Base-by-base conservation (phyloP, 805 yeast genomes). In the Monosporozyma aerobia region DNA sequence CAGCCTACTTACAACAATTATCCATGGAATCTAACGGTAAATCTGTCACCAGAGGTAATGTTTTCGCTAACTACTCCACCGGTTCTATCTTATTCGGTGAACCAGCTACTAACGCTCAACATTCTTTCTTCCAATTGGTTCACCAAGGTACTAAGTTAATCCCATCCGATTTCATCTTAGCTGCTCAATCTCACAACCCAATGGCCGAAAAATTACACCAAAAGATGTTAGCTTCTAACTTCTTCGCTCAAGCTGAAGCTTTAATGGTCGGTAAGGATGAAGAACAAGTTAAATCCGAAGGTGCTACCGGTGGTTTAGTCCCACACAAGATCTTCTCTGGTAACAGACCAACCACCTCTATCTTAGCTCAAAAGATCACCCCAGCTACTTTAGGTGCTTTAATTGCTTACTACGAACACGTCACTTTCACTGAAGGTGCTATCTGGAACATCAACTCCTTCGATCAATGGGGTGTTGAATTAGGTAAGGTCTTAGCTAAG, bases 381-480 rank as follows among this genome's bases (percentile, higher is more conserved):
- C 99, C 99, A 54, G 97, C 96, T 49, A 74, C 97, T 51, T 80
- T 94, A 60, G 99, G 99, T 76, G 81, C 98, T 47, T 79, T 94
- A 74, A 94, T 94, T 70, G 97, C 96, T 46, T 94, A 94, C 82
- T 94, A 94, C 77, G 99, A 94, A 77, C 97, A 90, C 71, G 81
- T 89, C 55, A 92, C 98, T 44, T 94, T 94, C 75, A 90, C 90
- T 54, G 99, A 94, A 77, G 99, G 99, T 76, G 99, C 99, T 54
- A 75, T 94, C 67, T 92, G 99, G 99, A 94, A 95, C 81, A 90
- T 94, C 78, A 94, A 94, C 83, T 92, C 98, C 19, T 94, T 89
- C 70, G 99, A 94, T 78, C 99, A 94, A 79, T 94, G 98, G 96
- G 99, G 99, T 74, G 99, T 94, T 66, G 99, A 94, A 77, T 86